Conservation (phyloP, 148 eudicot species). For the Tetragonia tetragonoides region DNA sequence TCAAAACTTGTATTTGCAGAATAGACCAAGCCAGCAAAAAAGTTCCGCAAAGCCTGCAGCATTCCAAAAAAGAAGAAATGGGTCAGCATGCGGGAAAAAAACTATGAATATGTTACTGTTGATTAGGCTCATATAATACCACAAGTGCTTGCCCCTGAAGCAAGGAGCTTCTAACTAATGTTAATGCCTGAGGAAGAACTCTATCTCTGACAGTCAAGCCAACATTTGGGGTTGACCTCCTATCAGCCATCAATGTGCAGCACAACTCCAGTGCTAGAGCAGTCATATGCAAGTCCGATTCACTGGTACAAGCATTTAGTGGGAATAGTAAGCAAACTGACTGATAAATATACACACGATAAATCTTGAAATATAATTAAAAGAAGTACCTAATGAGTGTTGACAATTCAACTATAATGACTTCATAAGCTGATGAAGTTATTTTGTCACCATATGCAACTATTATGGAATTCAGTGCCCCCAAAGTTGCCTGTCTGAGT, state of each 20-base stretch:
- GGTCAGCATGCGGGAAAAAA: neutral
- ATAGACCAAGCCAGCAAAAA: constrained; percentile 77
- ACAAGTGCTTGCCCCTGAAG: constrained; percentile 97
- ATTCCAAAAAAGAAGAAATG: constrained; percentile 19
- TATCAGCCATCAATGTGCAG: constrained; percentile 90
- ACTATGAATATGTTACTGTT: neutral
- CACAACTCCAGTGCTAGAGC: constrained; percentile 93
- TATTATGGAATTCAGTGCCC: constrained; percentile 81
- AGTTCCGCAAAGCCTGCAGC: constrained; percentile 80
- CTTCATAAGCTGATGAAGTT: constrained; percentile 90
- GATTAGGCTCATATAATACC: constrained; percentile 39
- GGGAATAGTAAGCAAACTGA: neutral
- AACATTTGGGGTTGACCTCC: constrained; percentile 69
- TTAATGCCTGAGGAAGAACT: constrained; percentile 98
- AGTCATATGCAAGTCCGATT: constrained; percentile 96
- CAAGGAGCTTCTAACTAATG: constrained; percentile 78
- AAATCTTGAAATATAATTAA: neutral
- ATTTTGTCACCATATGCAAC: constrained; percentile 94
- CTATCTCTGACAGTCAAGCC: constrained; percentile 74
- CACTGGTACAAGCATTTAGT: constrained; percentile 46
- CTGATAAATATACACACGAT: neutral
- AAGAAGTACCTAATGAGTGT: constrained; percentile 75
- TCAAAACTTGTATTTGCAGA: constrained; percentile 96
- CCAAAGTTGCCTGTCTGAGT: constrained; percentile 88
- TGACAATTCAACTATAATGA: constrained; percentile 87